Percentiles rank a stretch among this genome's conserved stretches.
Evolutionary conservation across 2,329 filamentous ascomycete genomes (phyloP).

Genomic region (Neofusicoccum sp.): DNA sequence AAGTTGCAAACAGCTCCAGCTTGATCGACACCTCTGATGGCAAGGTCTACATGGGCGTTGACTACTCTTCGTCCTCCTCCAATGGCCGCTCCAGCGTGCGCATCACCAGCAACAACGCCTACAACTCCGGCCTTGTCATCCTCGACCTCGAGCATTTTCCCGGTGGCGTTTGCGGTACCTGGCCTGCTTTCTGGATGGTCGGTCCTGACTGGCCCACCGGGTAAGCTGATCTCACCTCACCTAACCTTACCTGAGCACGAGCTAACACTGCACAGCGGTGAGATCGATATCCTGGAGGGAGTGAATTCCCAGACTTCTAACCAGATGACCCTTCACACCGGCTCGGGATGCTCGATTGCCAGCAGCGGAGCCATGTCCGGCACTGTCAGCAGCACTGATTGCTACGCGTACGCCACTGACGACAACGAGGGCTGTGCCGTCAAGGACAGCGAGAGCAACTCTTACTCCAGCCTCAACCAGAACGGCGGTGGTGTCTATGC

Average conservation of each 20-base stretch:
- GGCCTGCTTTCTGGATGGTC: slow-evolving; percentile 48
- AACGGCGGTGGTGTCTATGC: slow-evolving; percentile 51
- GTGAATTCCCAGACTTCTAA: slow-evolving; percentile 48
- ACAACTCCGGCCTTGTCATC: slow-evolving; percentile 52
- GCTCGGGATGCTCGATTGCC: slow-evolving; percentile 46
- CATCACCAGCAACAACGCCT: slow-evolving; percentile 49
- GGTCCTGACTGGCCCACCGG: slow-evolving; percentile 38
- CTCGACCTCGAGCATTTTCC: slow-evolving; percentile 57
- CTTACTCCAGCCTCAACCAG: slow-evolving; percentile 56
- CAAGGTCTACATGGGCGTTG: slow-evolving; percentile 50
- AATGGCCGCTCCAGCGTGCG: slow-evolving; percentile 50
- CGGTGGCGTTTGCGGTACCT: slow-evolving; percentile 51
- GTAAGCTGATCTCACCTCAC: slow-evolving; percentile 22
- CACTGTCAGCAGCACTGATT: slow-evolving; percentile 50
- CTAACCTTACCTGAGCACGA: not conserved
- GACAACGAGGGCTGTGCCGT: slow-evolving; percentile 49
- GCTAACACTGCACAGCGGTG: slow-evolving; percentile 34
- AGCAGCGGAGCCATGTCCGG: slow-evolving; percentile 52
- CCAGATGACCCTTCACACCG: slow-evolving; percentile 52
- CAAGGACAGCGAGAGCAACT: slow-evolving; percentile 40
- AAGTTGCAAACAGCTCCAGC: slow-evolving; percentile 42
- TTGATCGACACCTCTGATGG: slow-evolving; percentile 42
- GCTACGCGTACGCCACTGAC: slow-evolving; percentile 48
- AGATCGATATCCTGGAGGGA: slow-evolving; percentile 54
- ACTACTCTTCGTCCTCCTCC: slow-evolving; percentile 42